Evolutionary conservation across 495 filamentous ascomycete genomes (phyloP), one percentile per base, ranked within the genome.

Genomic region (Aspergillus hancockii): DNA sequence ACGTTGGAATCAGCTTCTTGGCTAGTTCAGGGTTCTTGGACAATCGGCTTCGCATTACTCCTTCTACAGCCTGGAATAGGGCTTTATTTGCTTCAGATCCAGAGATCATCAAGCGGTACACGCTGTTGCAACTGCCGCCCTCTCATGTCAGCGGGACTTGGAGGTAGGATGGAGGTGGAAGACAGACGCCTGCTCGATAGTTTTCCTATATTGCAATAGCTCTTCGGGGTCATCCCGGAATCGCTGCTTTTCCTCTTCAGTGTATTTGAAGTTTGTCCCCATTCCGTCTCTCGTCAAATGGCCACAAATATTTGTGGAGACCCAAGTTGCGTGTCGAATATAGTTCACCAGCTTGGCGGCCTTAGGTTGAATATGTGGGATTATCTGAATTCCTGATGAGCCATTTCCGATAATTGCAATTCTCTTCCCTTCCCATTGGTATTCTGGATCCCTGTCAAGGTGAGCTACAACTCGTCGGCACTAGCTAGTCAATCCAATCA

Each of bases 391-490:
- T 12, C 60, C 66, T 18, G 69, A 74, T 10, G 63, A 65, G 58
- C 77, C 77, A 71, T 13, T 70, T 53, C 80, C 80, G 25, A 83
- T 73, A 3, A 81, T 52, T 8, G 73, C 76, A 18, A 84, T 72
- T 3, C 55, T 64, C 57, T 81, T 81, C 8, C 71, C 75, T 8
- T 59, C 60, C 10, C 79, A 72, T 40, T 78, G 67, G 21, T 68
- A 66, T 4, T 55, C 63, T 7, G 55, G 28, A 34, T 79, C 72
- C 53, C 53, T 55, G 40, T 9, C 16, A 0, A 21, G 1, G 22
- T 43, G 12, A 41, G 52, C 19, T 14, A 41, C 34, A 5, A 3
- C 4, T 36, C 9, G 8, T 14, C 34, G 8, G 13, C 34, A 12
- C 34, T 36, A 7, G 16, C 18, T 19, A 28, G 14, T 31, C 8